Conservation (phyloP, 352 stramenopile genomes). For the Phytophthora lateralis region DNA sequence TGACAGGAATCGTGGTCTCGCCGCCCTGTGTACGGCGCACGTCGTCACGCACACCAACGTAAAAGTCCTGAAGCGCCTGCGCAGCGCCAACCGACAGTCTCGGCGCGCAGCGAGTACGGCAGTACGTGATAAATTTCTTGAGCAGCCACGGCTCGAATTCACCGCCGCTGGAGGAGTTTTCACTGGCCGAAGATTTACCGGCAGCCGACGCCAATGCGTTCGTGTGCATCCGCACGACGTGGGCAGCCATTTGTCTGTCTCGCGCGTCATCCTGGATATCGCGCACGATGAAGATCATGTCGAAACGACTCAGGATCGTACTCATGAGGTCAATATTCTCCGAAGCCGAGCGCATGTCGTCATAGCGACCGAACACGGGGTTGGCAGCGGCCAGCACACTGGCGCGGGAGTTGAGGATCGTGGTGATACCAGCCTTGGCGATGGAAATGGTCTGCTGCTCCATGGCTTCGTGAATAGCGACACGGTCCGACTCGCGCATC, state of each 20-base stretch:
- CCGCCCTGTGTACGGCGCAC: conserved; percentile 85
- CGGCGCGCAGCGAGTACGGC: conserved; percentile 93
- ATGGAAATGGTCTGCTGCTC: conserved; percentile 99
- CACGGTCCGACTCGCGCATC: conserved; percentile 93
- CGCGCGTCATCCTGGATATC: conserved; percentile 97
- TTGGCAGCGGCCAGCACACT: conserved; percentile 97
- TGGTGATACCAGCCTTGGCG: conserved; percentile 99
- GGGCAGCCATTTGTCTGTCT: conserved; percentile 96
- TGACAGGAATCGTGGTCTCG: conserved; percentile 95
- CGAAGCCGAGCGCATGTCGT: conserved; percentile 97
- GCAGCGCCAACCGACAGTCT: conserved; percentile 92
- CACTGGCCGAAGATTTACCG: conserved; percentile 25
- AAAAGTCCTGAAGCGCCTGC: conserved; percentile 95
- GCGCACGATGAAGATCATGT: conserved; percentile 99
- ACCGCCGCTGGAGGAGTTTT: conserved; percentile 34
- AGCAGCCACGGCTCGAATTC: conserved; percentile 91
- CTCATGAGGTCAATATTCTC: conserved; percentile 99
- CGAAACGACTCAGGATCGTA: conserved; percentile 98
- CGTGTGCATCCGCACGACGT: conserved; percentile 98
- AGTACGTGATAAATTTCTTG: conserved; percentile 99
- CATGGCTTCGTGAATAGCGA: conserved; percentile 99
- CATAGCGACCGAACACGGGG: conserved; percentile 98
- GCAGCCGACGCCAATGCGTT: conserved; percentile 60
- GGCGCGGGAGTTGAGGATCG: conserved; percentile 95
- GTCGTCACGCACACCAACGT: conserved; percentile 97